Conservation (phyloP, 495 filamentous ascomycete genomes). For the Daldinia vernicosa region DNA sequence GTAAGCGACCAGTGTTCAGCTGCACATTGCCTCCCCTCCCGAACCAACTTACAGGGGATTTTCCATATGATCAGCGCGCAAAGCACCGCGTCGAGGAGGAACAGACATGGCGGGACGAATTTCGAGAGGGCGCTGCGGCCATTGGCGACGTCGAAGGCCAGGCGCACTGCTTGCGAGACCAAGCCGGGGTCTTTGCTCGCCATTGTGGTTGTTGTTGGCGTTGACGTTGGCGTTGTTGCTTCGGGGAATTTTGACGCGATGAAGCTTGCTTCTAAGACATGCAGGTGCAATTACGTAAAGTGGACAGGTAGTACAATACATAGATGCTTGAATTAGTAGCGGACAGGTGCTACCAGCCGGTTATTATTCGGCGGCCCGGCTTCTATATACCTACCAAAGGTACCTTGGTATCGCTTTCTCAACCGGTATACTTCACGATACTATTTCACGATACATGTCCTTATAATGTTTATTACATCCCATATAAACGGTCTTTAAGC, state of each 20-base stretch:
- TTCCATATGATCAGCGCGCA: conserved; percentile 81
- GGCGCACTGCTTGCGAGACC: conserved; percentile 29
- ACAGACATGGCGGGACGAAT: conserved; percentile 65
- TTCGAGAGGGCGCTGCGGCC: conserved; percentile 52
- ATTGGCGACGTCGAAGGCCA: conserved; percentile 51
- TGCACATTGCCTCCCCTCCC: neutral
- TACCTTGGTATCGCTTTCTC: neutral
- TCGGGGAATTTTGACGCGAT: conserved; percentile 8
- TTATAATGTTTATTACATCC: neutral
- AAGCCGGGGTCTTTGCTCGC: conserved; percentile 34
- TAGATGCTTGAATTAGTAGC: neutral
- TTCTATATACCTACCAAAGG: neutral
- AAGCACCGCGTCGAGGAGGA: conserved; percentile 77
- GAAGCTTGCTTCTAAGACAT: conserved; percentile 13
- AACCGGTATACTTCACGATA: neutral
- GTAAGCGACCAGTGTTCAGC: conserved; percentile 3
- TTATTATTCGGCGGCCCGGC: neutral
- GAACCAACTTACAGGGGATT: conserved; percentile 75
- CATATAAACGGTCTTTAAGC: too few relatives aligned
- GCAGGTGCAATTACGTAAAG: conserved; percentile 33
- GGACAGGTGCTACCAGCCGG: conserved; percentile 6
- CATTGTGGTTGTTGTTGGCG: conserved; percentile 39
- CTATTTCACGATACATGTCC: neutral
- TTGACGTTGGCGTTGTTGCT: conserved; percentile 12
- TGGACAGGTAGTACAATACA: neutral